Conservation (phyloP, 179 eudicot species). For the Beta lomatogona region DNA sequence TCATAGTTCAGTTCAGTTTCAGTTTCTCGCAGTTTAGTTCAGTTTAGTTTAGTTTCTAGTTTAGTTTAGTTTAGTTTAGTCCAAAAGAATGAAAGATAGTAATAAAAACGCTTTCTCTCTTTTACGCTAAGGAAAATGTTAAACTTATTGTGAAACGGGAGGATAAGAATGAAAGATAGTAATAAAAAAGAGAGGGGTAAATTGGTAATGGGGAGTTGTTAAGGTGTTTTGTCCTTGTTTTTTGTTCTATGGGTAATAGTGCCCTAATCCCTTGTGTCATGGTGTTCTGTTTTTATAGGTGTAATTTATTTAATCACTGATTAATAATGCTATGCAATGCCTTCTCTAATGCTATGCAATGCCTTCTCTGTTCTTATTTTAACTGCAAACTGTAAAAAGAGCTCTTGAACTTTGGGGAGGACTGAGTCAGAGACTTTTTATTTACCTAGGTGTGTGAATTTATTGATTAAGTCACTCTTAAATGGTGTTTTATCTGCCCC, state of each 20-base stretch:
- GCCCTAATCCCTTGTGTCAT: slow-evolving; percentile 32
- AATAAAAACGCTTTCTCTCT: too few relatives aligned
- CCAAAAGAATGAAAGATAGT: too few relatives aligned
- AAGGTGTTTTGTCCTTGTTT: slow-evolving; percentile 28
- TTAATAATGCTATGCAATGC: not conserved
- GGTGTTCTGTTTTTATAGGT: slow-evolving; percentile 34
- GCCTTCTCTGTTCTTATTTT: not conserved
- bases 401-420: slow-evolving; percentile 25
- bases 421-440: slow-evolving; percentile 19
- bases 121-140: too few relatives aligned
- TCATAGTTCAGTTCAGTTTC: too few relatives aligned
- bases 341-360: not conserved
- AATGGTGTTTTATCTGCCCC: slow-evolving; percentile 29
- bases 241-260: slow-evolving; percentile 34
- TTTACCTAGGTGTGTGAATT: slow-evolving; percentile 21
- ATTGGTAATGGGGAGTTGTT: not conserved
- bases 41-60: too few relatives aligned
- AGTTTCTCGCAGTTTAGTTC: too few relatives aligned
- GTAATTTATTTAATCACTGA: slow-evolving; percentile 1
- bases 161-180: not conserved
- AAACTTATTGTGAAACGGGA: too few relatives aligned
- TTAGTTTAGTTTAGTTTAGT: too few relatives aligned
- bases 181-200: not conserved
- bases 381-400: slow-evolving; percentile 2
- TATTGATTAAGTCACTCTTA: slow-evolving; percentile 18